Evolutionary conservation across 768 basidiomycete species (phyloP).

Genomic region (Mycena chlorophos): DNA sequence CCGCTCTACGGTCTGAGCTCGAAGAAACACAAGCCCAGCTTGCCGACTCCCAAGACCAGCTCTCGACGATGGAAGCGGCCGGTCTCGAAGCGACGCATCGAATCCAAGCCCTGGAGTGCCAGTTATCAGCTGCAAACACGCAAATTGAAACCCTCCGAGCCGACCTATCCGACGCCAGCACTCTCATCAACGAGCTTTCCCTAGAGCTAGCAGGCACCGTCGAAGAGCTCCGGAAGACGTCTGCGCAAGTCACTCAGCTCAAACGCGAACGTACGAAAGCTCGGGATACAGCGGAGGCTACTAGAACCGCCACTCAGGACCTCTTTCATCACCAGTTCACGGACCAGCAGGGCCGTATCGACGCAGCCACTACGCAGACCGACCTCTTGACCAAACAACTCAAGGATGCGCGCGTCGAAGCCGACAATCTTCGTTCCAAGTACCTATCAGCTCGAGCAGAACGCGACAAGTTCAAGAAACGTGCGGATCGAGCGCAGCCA

Average conservation of each 20-base stretch:
- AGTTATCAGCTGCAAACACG: too few relatives aligned
- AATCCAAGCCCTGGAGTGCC: too few relatives aligned
- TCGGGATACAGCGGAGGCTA: background rate
- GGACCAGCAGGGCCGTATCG: background rate
- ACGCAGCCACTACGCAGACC: background rate
- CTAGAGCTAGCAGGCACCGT: background rate
- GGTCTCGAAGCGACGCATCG: too few relatives aligned
- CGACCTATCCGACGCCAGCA: background rate
- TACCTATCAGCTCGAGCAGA: background rate
- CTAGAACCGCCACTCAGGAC: background rate
- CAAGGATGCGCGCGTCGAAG: background rate
- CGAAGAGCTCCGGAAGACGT: background rate
- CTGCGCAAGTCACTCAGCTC: background rate
- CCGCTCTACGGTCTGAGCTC: too few relatives aligned
- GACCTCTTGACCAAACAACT: background rate
- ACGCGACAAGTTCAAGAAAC: background rate
- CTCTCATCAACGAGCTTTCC: background rate
- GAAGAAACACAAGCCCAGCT: too few relatives aligned
- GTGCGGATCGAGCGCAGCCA: background rate
- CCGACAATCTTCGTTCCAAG: background rate
- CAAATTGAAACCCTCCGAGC: background rate
- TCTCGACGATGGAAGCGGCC: too few relatives aligned
- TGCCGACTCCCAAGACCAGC: too few relatives aligned
- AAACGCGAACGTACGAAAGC: background rate
- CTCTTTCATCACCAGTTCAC: background rate